Conservation (phyloP, 768 basidiomycete species). For the Hygrocybe punicea region DNA sequence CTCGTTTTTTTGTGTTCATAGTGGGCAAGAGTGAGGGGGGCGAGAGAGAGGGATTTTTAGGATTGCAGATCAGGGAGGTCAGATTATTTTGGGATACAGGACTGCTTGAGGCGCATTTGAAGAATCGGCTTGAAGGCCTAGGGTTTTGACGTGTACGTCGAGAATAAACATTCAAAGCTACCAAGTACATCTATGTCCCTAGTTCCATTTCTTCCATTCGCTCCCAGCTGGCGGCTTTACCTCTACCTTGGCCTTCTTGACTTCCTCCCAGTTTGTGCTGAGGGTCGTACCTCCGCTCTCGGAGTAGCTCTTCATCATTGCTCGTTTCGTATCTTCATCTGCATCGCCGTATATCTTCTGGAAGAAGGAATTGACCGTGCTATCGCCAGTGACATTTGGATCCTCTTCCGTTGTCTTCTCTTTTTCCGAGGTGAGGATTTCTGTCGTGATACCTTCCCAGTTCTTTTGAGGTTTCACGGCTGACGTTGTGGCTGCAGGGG, state of each 20-base stretch:
- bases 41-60: too few relatives aligned
- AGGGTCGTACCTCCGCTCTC: conserved; percentile 95
- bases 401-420: conserved; percentile 69
- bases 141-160: too few relatives aligned
- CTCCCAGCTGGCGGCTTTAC: conserved; percentile 82
- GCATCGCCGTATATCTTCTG: conserved; percentile 87
- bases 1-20: too few relatives aligned
- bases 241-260: conserved; percentile 63
- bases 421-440: conserved; percentile 65
- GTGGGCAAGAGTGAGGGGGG: too few relatives aligned
- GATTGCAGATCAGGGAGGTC: too few relatives aligned
- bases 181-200: neutral
- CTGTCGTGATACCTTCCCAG: conserved; percentile 81
- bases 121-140: too few relatives aligned
- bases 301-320: conserved; percentile 97
- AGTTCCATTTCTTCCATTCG: conserved; percentile 81
- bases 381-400: conserved; percentile 88
- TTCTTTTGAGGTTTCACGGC: conserved; percentile 60
- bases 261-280: conserved; percentile 94
- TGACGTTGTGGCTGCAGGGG: conserved; percentile 37
- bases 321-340: conserved; percentile 85
- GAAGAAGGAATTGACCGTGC: conserved; percentile 83
- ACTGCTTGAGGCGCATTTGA: too few relatives aligned
- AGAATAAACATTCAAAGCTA: too few relatives aligned
- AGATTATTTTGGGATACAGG: too few relatives aligned